Percentiles rank a stretch among this genome's conserved stretches.
These are phyloP conservation scores for Tulasnella sp. DNA, from an alignment of 768 basidiomycete genomes.

Conservation along the genomic window DNA sequence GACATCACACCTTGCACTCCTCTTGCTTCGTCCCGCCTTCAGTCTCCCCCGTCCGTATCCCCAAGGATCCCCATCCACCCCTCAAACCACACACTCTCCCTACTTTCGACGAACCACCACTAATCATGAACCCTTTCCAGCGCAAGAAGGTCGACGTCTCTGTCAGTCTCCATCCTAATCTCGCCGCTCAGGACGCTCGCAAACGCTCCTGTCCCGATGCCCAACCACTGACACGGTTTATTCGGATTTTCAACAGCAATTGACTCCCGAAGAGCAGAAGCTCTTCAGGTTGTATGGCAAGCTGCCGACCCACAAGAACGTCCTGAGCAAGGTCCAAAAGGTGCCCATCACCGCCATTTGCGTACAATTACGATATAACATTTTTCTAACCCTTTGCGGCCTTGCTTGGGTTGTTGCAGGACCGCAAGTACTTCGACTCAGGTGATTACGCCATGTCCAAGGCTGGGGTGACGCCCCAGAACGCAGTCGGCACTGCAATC, in stretches of 20 bases:
- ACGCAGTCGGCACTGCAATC: conserved; percentile 90
- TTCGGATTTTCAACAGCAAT: conserved; percentile 36
- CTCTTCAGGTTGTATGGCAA: conserved; percentile 95
- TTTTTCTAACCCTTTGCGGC: not conserved
- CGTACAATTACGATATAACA: not conserved
- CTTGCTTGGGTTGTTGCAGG: conserved; percentile 53
- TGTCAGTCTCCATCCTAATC: conserved; percentile 55
- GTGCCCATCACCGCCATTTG: conserved; percentile 48
- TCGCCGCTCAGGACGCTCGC: conserved; percentile 35
- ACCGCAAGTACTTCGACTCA: conserved; percentile 99
- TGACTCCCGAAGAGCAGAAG: conserved; percentile 89
- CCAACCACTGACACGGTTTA: conserved; percentile 34
- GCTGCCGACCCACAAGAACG: conserved; percentile 90
- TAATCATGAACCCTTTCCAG: conserved; percentile 72
- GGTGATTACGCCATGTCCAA: conserved; percentile 98
- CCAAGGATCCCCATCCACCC: not conserved
- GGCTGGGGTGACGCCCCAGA: conserved; percentile 86
- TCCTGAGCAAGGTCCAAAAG: conserved; percentile 94
- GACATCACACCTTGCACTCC: not conserved
- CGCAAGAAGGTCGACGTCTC: conserved; percentile 95
- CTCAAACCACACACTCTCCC: conserved; percentile 6
- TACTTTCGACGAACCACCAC: not conserved
- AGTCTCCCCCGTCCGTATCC: not conserved
- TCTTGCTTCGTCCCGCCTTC: not conserved
- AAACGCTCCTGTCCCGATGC: conserved; percentile 24